A percentile compares a stretch with the other conserved stretches of the same genome.
phyloP scores from a whole-genome alignment of 345 rosid species.

The Diplotaxis tenuifolia region DNA sequence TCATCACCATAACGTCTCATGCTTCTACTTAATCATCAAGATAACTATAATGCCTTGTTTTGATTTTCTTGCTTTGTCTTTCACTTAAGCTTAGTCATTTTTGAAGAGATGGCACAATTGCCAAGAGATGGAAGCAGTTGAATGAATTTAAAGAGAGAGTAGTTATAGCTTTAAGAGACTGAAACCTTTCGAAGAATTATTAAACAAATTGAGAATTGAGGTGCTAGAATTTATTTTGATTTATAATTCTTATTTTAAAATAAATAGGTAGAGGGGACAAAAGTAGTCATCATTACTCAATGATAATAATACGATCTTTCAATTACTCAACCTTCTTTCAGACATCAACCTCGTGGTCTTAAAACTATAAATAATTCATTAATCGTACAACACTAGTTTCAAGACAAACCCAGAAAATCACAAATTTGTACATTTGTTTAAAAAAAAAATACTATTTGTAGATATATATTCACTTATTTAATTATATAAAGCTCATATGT shows the following conservation, averaged over 20 bases:
- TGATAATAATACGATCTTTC: constrained; percentile 45
- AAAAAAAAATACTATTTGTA: too few relatives aligned
- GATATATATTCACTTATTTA: constrained; percentile 1
- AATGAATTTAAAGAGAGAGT: constrained; percentile 39
- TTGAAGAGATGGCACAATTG: constrained; percentile 38
- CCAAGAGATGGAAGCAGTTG: constrained; percentile 43
- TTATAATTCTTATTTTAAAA: background rate
- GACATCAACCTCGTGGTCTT: constrained; percentile 73
- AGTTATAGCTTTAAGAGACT: constrained; percentile 37
- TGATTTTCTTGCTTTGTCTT: constrained; percentile 23
- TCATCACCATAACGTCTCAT: too few relatives aligned
- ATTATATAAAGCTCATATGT: constrained; percentile 31
- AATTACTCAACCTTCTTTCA: constrained; percentile 48
- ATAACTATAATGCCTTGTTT: background rate
- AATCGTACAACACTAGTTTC: constrained; percentile 34
- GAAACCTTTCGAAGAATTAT: constrained; percentile 46
- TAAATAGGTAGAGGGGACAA: constrained; percentile 34
- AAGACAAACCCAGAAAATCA: constrained; percentile 26
- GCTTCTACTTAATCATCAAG: too few relatives aligned
- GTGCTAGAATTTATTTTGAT: constrained; percentile 20
- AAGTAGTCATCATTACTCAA: constrained; percentile 80
- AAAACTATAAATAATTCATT: constrained; percentile 28
- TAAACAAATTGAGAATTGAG: constrained; percentile 31
- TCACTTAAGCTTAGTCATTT: constrained; percentile 16
- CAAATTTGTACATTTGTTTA: background rate